Conservation (phyloP, 75 land plant species). For the Pseudotsuga menziesii region DNA sequence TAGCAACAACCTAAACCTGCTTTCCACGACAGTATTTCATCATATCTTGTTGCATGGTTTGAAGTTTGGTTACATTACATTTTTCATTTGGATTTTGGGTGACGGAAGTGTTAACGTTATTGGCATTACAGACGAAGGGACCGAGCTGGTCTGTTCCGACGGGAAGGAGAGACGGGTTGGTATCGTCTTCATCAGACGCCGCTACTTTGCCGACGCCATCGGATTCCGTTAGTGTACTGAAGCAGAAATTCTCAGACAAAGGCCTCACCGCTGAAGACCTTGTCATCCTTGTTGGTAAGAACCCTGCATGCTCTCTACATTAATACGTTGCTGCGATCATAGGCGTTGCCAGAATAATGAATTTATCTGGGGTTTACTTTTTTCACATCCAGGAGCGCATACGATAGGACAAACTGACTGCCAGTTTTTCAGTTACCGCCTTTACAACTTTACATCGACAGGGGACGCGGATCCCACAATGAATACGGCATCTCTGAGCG, state of each 20-base stretch:
- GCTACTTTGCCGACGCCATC: background rate
- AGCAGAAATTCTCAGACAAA: background rate
- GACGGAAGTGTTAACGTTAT: too few species aligned
- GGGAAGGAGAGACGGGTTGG: slow-evolving; percentile 18
- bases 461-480: slow-evolving; percentile 66
- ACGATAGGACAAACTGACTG: slow-evolving; percentile 72
- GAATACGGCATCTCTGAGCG: slow-evolving; percentile 9
- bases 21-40: too few species aligned
- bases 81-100: too few species aligned
- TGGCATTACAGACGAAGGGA: slow-evolving; percentile 15
- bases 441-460: slow-evolving; percentile 53
- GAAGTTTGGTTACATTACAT: too few species aligned
- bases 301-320: too few species aligned
- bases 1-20: too few species aligned
- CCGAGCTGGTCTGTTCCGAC: slow-evolving; percentile 12
- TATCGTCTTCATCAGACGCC: background rate
- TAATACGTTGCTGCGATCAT: too few species aligned
- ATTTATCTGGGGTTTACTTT: too few species aligned
- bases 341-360: too few species aligned
- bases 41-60: too few species aligned
- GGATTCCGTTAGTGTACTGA: background rate
- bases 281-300: slow-evolving; percentile 29
- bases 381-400: slow-evolving; percentile 26
- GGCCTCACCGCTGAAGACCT: slow-evolving; percentile 13
- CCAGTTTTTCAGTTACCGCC: slow-evolving; percentile 46